These are phyloP conservation scores for Neckera pumila DNA, from an alignment of 225 moss, liverwort and hornwort genomes.

Conservation along the genomic window DNA sequence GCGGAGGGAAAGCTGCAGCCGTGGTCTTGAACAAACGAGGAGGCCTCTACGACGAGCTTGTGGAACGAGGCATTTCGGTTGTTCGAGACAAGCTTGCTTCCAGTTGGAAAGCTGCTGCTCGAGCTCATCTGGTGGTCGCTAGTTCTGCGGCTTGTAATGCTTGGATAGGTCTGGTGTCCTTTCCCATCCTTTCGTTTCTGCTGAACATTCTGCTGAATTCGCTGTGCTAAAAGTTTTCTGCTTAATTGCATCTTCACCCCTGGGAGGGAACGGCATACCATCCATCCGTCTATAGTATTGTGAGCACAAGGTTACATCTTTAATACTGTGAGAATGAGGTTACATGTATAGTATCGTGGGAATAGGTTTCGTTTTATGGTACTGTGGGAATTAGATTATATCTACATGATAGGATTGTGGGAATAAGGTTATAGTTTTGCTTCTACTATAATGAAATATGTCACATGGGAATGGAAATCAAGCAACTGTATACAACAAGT, in stretches of 20 bases:
- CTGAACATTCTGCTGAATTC: neutral
- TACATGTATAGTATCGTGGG: neutral
- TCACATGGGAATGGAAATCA: neutral
- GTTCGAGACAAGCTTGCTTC: conserved; percentile 33
- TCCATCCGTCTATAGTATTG: neutral
- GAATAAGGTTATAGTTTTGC: neutral
- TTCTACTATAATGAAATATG: neutral
- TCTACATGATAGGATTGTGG: neutral
- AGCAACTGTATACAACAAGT: neutral
- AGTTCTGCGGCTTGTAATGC: conserved; percentile 49
- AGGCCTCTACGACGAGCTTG: conserved; percentile 47
- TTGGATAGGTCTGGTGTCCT: conserved; percentile 35
- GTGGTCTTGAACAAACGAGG: conserved; percentile 61
- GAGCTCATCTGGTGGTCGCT: conserved; percentile 58
- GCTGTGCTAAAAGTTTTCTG: neutral
- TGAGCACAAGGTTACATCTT: neutral
- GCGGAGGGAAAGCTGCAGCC: conserved; percentile 52
- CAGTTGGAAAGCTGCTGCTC: conserved; percentile 61
- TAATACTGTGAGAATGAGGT: neutral
- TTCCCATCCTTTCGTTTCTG: neutral
- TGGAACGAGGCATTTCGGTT: conserved; percentile 25
- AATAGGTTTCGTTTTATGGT: neutral
- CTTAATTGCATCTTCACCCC: neutral
- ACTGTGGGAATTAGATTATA: neutral
- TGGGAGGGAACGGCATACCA: neutral